Conservation (phyloP, 2,329 filamentous ascomycete genomes). For the Fusarium subtropicale region DNA sequence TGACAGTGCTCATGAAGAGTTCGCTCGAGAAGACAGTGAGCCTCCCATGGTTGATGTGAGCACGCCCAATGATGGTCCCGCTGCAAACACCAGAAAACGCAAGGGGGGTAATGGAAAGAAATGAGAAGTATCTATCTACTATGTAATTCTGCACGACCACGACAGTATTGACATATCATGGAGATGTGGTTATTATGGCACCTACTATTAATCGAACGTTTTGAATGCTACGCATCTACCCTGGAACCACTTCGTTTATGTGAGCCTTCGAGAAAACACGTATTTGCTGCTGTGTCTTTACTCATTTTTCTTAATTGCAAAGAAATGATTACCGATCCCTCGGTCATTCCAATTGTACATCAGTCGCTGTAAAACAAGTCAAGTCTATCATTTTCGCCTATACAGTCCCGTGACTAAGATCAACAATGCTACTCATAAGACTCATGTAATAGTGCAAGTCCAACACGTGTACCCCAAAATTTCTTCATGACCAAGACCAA, state of each 20-base stretch:
- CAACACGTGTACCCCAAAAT: conserved; percentile 2
- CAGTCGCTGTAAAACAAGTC: not conserved
- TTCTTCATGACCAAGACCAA: conserved; percentile 9
- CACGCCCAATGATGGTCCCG: conserved; percentile 36
- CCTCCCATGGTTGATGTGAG: conserved; percentile 28
- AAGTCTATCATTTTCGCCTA: conserved; percentile 25
- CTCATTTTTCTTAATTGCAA: not conserved
- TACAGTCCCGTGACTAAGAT: not conserved
- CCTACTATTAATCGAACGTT: conserved; percentile 9
- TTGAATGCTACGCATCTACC: not conserved
- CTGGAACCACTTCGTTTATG: not conserved
- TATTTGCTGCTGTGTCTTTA: not conserved
- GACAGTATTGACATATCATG: conserved; percentile 9
- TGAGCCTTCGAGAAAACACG: not conserved
- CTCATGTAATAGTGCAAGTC: conserved; percentile 2
- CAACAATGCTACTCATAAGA: conserved; percentile 2
- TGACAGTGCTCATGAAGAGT: conserved; percentile 26
- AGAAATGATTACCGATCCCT: not conserved
- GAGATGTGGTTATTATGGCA: conserved; percentile 10
- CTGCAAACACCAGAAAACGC: conserved; percentile 44
- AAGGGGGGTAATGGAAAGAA: conserved; percentile 43
- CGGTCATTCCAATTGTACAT: not conserved
- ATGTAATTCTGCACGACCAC: conserved; percentile 29
- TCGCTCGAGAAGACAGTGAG: conserved; percentile 7
- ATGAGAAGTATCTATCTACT: conserved; percentile 23